Percentiles rank a stretch among this genome's conserved stretches.
Conservation (phyloP, 805 yeast species). For the Saturnispora gosingensis region DNA sequence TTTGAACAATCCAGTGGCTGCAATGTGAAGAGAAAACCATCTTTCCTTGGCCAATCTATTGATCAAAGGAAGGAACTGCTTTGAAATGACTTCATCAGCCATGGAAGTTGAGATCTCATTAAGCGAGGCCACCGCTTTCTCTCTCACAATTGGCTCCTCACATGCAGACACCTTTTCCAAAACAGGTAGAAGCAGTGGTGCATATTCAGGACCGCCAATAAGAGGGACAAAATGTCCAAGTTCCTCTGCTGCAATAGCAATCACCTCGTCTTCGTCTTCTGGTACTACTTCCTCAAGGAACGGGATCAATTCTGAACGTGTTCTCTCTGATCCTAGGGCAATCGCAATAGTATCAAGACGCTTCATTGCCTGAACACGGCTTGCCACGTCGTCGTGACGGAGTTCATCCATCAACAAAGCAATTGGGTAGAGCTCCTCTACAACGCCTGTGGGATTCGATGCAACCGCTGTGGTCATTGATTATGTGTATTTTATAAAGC, state of each 20-base stretch:
- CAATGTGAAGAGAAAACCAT: slow-evolving; percentile 91
- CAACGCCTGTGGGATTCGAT: background rate
- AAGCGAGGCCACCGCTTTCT: slow-evolving; percentile 82
- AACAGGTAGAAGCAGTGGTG: slow-evolving; percentile 52
- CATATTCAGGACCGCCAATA: slow-evolving; percentile 73
- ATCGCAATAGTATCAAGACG: slow-evolving; percentile 88
- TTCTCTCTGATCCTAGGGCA: slow-evolving; percentile 90
- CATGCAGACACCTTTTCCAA: slow-evolving; percentile 80
- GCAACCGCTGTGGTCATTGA: slow-evolving; percentile 5
- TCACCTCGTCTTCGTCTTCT: slow-evolving; percentile 97
- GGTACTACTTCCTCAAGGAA: slow-evolving; percentile 83
- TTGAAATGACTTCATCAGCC: slow-evolving; percentile 51
- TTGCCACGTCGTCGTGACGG: slow-evolving; percentile 85
- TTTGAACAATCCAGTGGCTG: slow-evolving; percentile 82
- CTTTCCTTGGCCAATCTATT: slow-evolving; percentile 74
- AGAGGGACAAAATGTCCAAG: slow-evolving; percentile 80
- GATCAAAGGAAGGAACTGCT: slow-evolving; percentile 65
- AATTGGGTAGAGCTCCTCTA: slow-evolving; percentile 76
- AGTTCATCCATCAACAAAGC: slow-evolving; percentile 95
- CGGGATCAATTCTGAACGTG: slow-evolving; percentile 82
- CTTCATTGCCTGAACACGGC: slow-evolving; percentile 91
- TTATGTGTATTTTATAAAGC: background rate
- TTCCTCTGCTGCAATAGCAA: slow-evolving; percentile 87
- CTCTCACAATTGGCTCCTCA: slow-evolving; percentile 95
- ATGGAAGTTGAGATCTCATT: slow-evolving; percentile 60